Conservation (phyloP, 192 early-diverging fungal genomes). For the Podochytrium sp. region DNA sequence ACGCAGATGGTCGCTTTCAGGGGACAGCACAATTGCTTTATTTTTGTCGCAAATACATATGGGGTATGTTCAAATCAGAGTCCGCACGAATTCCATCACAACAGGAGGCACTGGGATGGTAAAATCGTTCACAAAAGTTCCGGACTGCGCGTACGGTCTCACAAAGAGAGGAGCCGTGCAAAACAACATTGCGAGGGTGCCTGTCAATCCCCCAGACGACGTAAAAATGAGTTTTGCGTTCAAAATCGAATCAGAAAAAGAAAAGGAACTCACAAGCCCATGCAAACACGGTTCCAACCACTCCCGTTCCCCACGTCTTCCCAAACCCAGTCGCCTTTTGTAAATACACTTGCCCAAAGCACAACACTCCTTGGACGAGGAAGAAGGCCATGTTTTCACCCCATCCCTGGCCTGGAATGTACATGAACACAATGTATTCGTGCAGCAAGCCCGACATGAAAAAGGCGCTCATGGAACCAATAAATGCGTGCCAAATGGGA, state of each 20-base stretch:
- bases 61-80: too few species aligned
- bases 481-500: background rate
- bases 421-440: conserved; percentile 11
- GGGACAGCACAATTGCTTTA: too few species aligned
- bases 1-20: too few species aligned
- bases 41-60: too few species aligned
- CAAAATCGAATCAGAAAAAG: too few species aligned
- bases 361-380: conserved; percentile 3
- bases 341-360: background rate
- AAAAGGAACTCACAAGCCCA: conserved; percentile 9
- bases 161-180: background rate
- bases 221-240: background rate
- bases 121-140: background rate
- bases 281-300: background rate
- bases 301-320: background rate
- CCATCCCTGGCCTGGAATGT: background rate
- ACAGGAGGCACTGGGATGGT: background rate
- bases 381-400: conserved; percentile 17
- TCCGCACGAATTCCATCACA: background rate
- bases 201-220: background rate
- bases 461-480: conserved; percentile 3
- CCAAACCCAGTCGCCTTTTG: conserved; percentile 12
- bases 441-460: conserved; percentile 13
- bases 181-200: background rate
- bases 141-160: conserved; percentile 1